These are phyloP conservation scores for Blastobotrys parvus DNA, from an alignment of 805 yeast species.

Conservation along the genomic window DNA sequence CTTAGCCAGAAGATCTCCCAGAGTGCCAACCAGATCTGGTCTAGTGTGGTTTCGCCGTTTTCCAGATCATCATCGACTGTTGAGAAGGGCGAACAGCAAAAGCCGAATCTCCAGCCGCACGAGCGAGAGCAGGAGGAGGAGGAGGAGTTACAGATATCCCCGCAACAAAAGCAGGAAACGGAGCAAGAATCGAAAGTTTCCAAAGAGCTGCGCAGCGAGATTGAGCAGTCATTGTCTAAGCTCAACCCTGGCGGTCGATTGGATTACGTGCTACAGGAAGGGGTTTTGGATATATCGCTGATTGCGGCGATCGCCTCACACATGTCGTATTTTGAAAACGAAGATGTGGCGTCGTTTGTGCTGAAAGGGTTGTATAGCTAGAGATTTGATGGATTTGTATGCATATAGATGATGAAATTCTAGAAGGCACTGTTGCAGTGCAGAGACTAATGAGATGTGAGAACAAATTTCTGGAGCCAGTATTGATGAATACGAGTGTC, in stretches of 20 bases:
- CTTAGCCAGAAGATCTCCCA: conserved; percentile 13
- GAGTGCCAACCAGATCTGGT: conserved; percentile 14
- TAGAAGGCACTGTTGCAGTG: neutral
- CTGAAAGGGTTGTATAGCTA: conserved; percentile 29
- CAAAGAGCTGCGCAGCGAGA: conserved; percentile 6
- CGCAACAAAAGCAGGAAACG: conserved; percentile 2
- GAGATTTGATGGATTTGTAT: neutral
- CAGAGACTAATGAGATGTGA: too few relatives aligned
- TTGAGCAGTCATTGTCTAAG: conserved; percentile 30
- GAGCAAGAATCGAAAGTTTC: neutral
- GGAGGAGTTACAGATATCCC: neutral
- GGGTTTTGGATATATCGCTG: conserved; percentile 69
- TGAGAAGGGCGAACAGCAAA: conserved; percentile 1
- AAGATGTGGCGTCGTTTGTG: conserved; percentile 73
- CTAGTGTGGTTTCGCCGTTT: too few relatives aligned
- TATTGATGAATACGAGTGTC: conserved; percentile 61
- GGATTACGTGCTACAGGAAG: conserved; percentile 73
- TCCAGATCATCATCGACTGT: conserved; percentile 2
- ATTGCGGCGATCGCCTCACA: conserved; percentile 81
- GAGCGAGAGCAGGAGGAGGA: conserved; percentile 3
- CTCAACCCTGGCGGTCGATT: conserved; percentile 70
- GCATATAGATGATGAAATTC: neutral
- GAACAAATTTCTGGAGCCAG: conserved; percentile 37
- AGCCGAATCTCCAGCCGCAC: neutral
- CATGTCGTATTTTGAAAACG: conserved; percentile 78